A percentile compares a stretch with the other conserved stretches of the same genome.
Evolutionary conservation across 1,139 yeast species (phyloP).

Genomic region (Kodamaea sp.): DNA sequence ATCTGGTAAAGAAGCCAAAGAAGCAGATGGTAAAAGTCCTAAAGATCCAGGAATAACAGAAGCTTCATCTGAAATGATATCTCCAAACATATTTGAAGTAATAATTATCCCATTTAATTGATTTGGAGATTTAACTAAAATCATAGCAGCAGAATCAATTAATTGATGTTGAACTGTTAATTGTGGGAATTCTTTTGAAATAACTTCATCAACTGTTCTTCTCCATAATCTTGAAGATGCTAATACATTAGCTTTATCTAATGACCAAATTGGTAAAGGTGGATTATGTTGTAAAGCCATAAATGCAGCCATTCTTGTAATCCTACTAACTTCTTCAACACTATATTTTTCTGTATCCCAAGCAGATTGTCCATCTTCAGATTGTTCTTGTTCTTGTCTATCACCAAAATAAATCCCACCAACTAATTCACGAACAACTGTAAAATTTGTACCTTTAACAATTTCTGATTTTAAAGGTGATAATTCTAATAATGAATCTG

Average conservation of each 20-base stretch:
- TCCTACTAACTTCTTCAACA: constrained; percentile 87
- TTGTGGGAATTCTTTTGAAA: constrained; percentile 84
- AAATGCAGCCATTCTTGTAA: constrained; percentile 97
- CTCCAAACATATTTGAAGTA: constrained; percentile 97
- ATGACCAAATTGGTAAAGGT: constrained; percentile 89
- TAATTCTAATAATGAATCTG: constrained; percentile 76
- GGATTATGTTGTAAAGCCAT: constrained; percentile 91
- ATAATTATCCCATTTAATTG: constrained; percentile 86
- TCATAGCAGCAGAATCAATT: constrained; percentile 98
- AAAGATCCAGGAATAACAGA: constrained; percentile 96
- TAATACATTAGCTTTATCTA: constrained; percentile 95
- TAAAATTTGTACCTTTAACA: constrained; percentile 85
- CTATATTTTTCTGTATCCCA: constrained; percentile 92
- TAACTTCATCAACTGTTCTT: constrained; percentile 81
- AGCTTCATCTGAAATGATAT: constrained; percentile 95
- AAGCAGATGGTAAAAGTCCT: constrained; percentile 94
- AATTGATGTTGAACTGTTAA: constrained; percentile 84
- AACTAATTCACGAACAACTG: constrained; percentile 91
- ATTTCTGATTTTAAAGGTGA: constrained; percentile 83
- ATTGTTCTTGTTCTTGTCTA: constrained; percentile 85
- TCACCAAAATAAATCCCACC: constrained; percentile 98
- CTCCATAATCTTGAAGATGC: constrained; percentile 98
- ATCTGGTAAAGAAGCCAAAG: constrained; percentile 92
- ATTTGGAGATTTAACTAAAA: constrained; percentile 84
- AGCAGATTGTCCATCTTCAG: constrained; percentile 60